These are phyloP conservation scores for Picea abies DNA, from an alignment of 83 land plant genomes.

Conservation along the genomic window DNA sequence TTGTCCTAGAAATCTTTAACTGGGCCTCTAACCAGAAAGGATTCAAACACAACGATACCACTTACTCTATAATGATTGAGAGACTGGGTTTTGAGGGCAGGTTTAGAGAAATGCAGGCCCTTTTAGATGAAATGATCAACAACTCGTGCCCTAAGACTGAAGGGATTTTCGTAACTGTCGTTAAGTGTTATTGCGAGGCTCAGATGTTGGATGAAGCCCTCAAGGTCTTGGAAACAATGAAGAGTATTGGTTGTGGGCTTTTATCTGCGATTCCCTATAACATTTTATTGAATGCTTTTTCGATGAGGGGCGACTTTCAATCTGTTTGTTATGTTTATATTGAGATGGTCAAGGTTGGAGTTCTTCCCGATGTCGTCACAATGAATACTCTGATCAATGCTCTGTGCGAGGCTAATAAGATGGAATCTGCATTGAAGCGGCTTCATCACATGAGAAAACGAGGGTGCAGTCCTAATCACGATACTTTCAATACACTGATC, in stretches of 20 bases:
- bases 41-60: constrained; percentile 20
- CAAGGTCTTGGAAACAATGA: constrained; percentile 24
- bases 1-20: constrained; percentile 27
- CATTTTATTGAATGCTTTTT: constrained; percentile 27
- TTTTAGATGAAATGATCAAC: constrained; percentile 26
- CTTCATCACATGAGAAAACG: constrained; percentile 40
- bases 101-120: constrained; percentile 24
- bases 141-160: constrained; percentile 3
- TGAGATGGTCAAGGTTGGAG: constrained; percentile 46
- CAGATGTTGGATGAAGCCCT: constrained; percentile 27
- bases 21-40: constrained; percentile 31
- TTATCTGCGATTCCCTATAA: constrained; percentile 23
- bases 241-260: constrained; percentile 5
- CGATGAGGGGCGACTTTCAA: constrained; percentile 20
- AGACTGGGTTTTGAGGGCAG: constrained; percentile 29
- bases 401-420: constrained; percentile 19
- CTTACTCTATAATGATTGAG: constrained; percentile 22
- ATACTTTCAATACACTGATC: constrained; percentile 42
- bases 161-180: constrained; percentile 18
- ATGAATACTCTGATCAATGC: constrained; percentile 41
- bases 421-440: constrained; percentile 33
- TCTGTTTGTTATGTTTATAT: constrained; percentile 37
- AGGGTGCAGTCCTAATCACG: constrained; percentile 43
- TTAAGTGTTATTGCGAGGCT: constrained; percentile 21
- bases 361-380: constrained; percentile 40